These are phyloP conservation scores for Trametes gibbosa DNA, from an alignment of 768 basidiomycete genomes.

Conservation along the genomic window DNA sequence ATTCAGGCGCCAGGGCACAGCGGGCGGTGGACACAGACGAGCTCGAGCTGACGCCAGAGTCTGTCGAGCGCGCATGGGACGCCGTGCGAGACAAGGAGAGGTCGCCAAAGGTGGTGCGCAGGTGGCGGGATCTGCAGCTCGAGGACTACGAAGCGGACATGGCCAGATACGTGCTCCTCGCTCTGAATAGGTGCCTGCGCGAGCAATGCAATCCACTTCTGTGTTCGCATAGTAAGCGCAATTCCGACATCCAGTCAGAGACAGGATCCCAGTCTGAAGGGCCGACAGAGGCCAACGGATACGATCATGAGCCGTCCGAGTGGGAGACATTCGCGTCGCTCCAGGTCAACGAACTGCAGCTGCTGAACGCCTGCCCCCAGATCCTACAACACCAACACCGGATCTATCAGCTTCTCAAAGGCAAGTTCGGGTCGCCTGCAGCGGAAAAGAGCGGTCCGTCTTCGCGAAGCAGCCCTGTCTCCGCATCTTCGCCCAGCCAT, in stretches of 20 bases:
- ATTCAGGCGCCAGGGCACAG: conserved; percentile 12
- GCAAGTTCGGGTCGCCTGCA: conserved; percentile 10
- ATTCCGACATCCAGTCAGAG: neutral
- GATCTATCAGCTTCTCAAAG: conserved; percentile 50
- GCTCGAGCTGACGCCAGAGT: conserved; percentile 34
- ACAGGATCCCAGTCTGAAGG: too few species aligned
- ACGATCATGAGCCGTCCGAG: conserved; percentile 3
- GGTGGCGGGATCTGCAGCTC: conserved; percentile 24
- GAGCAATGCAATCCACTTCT: conserved; percentile 6
- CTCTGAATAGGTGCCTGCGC: conserved; percentile 22
- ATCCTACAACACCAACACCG: conserved; percentile 51
- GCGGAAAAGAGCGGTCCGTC: neutral
- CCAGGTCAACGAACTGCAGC: conserved; percentile 55
- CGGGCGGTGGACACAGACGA: neutral
- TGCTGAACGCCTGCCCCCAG: conserved; percentile 45
- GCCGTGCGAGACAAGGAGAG: conserved; percentile 33
- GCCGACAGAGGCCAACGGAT: neutral
- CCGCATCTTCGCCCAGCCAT: conserved; percentile 8
- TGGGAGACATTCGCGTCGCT: conserved; percentile 55
- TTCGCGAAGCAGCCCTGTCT: conserved; percentile 11
- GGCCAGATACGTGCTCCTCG: conserved; percentile 30
- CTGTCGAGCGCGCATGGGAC: conserved; percentile 48
- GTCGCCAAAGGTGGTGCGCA: conserved; percentile 21
- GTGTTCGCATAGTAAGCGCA: too few species aligned
- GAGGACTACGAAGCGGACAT: conserved; percentile 30